phyloP scores from a whole-genome alignment of 2,329 filamentous ascomycete genomes.

The Alternaria burnsii region DNA sequence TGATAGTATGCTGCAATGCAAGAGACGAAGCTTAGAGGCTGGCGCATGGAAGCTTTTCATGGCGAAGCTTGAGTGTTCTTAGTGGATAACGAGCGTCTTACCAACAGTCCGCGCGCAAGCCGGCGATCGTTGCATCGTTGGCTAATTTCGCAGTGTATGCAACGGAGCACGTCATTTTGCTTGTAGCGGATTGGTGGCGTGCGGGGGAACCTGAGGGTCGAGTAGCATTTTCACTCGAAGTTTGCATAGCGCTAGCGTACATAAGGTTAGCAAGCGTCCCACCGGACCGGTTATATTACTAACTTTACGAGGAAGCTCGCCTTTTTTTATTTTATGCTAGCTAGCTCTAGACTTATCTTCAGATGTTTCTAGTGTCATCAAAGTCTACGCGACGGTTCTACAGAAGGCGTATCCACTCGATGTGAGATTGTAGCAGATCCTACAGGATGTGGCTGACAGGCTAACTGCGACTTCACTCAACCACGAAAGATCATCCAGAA shows the following conservation, averaged over 20 bases:
- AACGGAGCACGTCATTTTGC: conserved; percentile 35
- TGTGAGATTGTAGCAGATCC: too few species aligned
- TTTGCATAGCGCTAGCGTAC: neutral
- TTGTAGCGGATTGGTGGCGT: conserved; percentile 26
- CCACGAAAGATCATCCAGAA: neutral
- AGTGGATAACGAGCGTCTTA: conserved; percentile 3
- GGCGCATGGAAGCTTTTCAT: conserved; percentile 31
- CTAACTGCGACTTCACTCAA: neutral
- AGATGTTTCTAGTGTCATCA: neutral
- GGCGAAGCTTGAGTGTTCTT: conserved; percentile 25
- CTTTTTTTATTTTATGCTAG: neutral
- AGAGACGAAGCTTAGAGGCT: conserved; percentile 8
- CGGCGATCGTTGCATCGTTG: conserved; percentile 7
- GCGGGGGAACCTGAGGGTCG: conserved; percentile 2
- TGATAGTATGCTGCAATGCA: neutral
- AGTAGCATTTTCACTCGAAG: conserved; percentile 4
- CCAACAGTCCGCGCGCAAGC: conserved; percentile 15
- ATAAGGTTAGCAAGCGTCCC: neutral
- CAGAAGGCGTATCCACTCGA: too few species aligned
- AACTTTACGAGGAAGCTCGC: neutral
- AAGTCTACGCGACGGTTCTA: too few species aligned
- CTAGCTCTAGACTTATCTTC: neutral
- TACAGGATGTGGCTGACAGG: too few species aligned
- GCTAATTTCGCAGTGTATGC: conserved; percentile 12
- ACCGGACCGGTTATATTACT: neutral